These are phyloP conservation scores for Coriaria nepalensis DNA, from an alignment of 306 rosid species.

Conservation along the genomic window DNA sequence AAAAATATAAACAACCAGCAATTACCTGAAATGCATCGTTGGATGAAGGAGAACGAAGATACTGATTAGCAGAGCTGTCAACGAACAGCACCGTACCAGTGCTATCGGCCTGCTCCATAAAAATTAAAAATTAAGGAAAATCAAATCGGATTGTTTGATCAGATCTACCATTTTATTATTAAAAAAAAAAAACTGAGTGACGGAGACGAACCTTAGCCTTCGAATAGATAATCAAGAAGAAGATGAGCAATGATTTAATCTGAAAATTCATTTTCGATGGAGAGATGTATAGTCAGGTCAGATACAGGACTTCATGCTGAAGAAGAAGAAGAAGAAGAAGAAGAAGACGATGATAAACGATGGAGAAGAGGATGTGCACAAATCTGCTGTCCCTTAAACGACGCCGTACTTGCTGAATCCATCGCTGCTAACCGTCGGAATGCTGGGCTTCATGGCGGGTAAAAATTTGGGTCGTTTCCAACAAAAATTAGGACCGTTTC, in stretches of 20 bases:
- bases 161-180: background rate
- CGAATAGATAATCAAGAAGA: conserved; percentile 20
- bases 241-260: conserved; percentile 12
- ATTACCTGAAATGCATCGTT: conserved; percentile 29
- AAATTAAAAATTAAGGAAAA: conserved; percentile 2
- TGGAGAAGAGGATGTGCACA: too few species aligned
- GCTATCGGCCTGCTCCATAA: conserved; percentile 23
- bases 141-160: conserved; percentile 17
- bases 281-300: background rate
- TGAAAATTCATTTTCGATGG: conserved; percentile 11
- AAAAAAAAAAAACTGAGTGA: background rate
- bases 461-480: too few species aligned
- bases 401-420: too few species aligned
- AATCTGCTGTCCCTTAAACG: too few species aligned
- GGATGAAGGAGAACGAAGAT: conserved; percentile 24
- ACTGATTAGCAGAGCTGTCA: conserved; percentile 27
- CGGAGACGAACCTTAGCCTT: conserved; percentile 26
- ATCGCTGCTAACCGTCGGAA: too few species aligned
- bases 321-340: too few species aligned
- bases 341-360: too few species aligned
- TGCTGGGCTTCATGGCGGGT: too few species aligned
- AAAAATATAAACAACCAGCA: too few species aligned
- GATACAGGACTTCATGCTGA: too few species aligned
- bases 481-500: too few species aligned
- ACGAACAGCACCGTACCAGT: conserved; percentile 30